phyloP scores from a whole-genome alignment of 352 stramenopile genomes.

The Globisporangium heterothallicum region DNA sequence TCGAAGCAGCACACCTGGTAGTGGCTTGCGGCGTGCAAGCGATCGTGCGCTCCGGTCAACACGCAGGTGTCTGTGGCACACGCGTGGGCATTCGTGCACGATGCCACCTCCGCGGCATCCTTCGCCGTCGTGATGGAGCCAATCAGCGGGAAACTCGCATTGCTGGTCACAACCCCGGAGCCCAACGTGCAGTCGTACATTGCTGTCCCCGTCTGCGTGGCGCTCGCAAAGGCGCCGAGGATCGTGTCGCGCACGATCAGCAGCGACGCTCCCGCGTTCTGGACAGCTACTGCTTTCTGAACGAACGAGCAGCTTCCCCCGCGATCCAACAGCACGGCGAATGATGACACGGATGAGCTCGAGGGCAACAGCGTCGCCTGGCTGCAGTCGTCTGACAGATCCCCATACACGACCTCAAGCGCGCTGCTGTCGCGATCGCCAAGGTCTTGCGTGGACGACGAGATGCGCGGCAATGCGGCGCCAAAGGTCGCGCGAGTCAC shows the following conservation, averaged over 20 bases:
- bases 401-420: slow-evolving; percentile 14
- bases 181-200: slow-evolving; percentile 46
- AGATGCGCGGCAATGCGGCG: slow-evolving; percentile 16
- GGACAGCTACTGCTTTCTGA: slow-evolving; percentile 32
- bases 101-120: slow-evolving; percentile 4
- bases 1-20: slow-evolving; percentile 54
- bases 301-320: slow-evolving; percentile 46
- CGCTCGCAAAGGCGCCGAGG: slow-evolving; percentile 25
- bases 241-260: slow-evolving; percentile 50
- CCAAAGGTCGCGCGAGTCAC: slow-evolving; percentile 26
- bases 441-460: slow-evolving; percentile 9
- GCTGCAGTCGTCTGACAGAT: slow-evolving; percentile 18
- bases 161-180: slow-evolving; percentile 24
- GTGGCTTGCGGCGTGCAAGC: background rate
- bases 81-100: slow-evolving; percentile 16
- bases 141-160: slow-evolving; percentile 33
- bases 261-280: slow-evolving; percentile 28
- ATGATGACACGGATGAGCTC: no score
- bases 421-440: slow-evolving; percentile 10
- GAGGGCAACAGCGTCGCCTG: background rate
- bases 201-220: slow-evolving; percentile 11
- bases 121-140: background rate
- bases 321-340: slow-evolving; percentile 46
- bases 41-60: slow-evolving; percentile 14
- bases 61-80: slow-evolving; percentile 40